phyloP scores from a whole-genome alignment of 2,329 filamentous ascomycete species.

The Lojkania enalia region DNA sequence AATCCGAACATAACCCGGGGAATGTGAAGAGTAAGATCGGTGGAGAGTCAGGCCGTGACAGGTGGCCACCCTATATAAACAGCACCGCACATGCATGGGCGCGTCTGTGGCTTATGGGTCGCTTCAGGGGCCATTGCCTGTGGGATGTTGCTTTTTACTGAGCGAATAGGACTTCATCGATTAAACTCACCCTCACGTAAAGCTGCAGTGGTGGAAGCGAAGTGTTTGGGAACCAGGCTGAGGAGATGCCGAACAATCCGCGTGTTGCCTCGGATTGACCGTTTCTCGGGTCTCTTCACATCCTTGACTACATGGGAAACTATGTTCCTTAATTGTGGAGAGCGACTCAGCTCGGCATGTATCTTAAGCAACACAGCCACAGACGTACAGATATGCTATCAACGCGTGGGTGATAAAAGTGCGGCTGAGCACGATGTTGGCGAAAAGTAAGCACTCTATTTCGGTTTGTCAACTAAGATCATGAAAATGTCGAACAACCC shows the following conservation, averaged over 20 bases:
- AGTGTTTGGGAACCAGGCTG: background rate
- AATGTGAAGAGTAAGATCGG: constrained; percentile 10
- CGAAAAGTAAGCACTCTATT: constrained; percentile 14
- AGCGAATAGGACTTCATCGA: background rate
- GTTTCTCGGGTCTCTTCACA: constrained; percentile 1
- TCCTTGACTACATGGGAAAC: background rate
- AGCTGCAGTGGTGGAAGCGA: background rate
- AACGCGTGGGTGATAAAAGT: constrained; percentile 3
- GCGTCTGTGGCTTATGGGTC: constrained; percentile 2
- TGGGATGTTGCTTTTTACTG: background rate
- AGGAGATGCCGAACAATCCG: background rate
- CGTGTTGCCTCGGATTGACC: background rate
- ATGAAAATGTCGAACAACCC: no score
- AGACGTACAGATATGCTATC: constrained; percentile 2
- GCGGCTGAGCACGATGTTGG: constrained; percentile 13
- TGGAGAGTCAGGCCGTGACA: constrained; percentile 9
- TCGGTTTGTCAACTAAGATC: background rate
- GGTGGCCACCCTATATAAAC: constrained; percentile 1
- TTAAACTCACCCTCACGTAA: background rate
- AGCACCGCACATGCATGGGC: background rate
- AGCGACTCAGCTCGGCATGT: constrained; percentile 3
- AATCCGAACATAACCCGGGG: background rate
- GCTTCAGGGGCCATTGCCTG: background rate
- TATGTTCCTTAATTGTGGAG: background rate
- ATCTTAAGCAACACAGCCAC: constrained; percentile 18